Evolutionary conservation across 139 green algal genomes (phyloP), one percentile per base, ranked within the genome.

Genomic region (Picochlorum sp.): DNA sequence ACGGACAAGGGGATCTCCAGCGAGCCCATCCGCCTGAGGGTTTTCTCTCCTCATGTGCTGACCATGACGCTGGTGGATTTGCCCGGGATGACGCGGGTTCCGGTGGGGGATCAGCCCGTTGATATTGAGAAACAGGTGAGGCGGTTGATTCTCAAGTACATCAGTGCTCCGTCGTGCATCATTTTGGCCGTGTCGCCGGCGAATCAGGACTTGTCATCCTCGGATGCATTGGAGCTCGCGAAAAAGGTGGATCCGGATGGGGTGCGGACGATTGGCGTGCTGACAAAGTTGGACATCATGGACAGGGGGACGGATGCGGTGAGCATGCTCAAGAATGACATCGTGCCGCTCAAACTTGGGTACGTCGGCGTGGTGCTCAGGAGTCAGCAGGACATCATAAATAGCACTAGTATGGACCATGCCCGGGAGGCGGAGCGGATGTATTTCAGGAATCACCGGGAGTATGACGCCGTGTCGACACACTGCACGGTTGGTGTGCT

Each of bases 211-310:
- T 70, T 97, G 16, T 89, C 90, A 6, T 96, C 91, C 62, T 91
- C 78, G 1, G 94, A 99, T 65, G 94, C 94, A 10, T 79, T 99
- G 49, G 83, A 90, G 58, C 80, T 99, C 61, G 91, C 94, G 2
- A 77, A 87, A 6, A 77, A 88, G 47, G 91, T 88, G 18, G 89
- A 97, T 69, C 90, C 86, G 2, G 64, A 78, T 8, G 83, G 83
- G 10, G 59, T 73, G 16, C 80, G 85, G 45, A 91, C 85, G 44
- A 80, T 91, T 52, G 85, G 84, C 58, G 85, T 97, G 74, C 81
- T 96, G 26, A 95, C 89, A 16, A 97, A 96, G 80, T 80, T 98
- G 44, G 94, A 99, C 79, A 96, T 99, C 74, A 98, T 98, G 94
- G 94, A 99, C 73, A 82, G 86, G 10, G 94, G 94, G 49, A 99